Base-by-base conservation (phyloP, 73 alveolate genomes). In the Symbiodinium pilosum region DNA sequence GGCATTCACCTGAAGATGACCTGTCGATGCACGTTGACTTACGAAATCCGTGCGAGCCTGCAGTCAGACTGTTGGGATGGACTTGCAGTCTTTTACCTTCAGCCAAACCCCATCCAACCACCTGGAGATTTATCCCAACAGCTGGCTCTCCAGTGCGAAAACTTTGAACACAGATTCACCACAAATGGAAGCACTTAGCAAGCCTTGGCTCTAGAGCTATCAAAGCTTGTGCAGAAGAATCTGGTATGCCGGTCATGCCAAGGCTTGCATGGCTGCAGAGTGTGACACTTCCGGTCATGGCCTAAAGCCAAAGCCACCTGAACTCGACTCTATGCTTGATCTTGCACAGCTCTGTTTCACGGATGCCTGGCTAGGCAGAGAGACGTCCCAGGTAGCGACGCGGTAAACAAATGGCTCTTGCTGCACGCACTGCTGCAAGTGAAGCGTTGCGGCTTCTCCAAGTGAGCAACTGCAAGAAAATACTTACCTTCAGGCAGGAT, bases 281-380 rank as follows among this genome's bases (percentile, higher is more conserved):
- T 64, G 81, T 64, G 81, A 64, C 81, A 64, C 81, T 64, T 64
- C 81, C 81, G 81, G 81, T 64, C 81, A 64, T 64, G 81, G 38
- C 81, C 81, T 64, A 64, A 38, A 64, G 81, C 81, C 81, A 64
- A 20, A 20, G 32, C 38, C 32, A 64, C 20, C 32, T 64, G 6
- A 64, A 30, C 81, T 24, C 26, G 73, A 54, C 20, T 26, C 73
- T 54, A 24, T 54, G 73, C 32, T 54, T 16, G 12, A 51, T 16
- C 12, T 16, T 51, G 26, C 26, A 30, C 32, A 18, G 73, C n/a
- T n/a, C n/a, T 54, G 28, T 54, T 54, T n/a, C 73, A 54, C 26
- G 73, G 73, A 24, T 26, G 26, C 26, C 73, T 54, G 73, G n/a
- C n/a, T n/a, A n/a, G n/a, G n/a, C n/a, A 54, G 73, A 54, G 26